phyloP scores from a whole-genome alignment of 306 rosid species.

The Neltuma alba region DNA sequence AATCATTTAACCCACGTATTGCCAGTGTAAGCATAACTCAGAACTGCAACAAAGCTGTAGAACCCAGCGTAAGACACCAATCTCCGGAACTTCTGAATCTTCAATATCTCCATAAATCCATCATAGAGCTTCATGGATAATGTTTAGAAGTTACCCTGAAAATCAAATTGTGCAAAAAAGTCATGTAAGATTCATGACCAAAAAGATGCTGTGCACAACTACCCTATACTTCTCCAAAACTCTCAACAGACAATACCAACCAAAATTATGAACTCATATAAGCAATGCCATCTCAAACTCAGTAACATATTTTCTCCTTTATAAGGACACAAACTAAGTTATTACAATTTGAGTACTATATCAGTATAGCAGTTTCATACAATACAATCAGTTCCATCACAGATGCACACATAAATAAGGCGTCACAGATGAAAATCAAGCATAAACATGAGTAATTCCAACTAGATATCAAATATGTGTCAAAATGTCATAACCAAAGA shows the following conservation, averaged over 20 bases:
- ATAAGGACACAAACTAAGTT: background rate
- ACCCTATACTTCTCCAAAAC: background rate
- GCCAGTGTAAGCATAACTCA: conserved; percentile 72
- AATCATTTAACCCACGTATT: conserved; percentile 64
- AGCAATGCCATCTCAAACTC: conserved; percentile 1
- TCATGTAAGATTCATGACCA: conserved; percentile 34
- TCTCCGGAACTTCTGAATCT: conserved; percentile 87
- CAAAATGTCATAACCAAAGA: too few relatives aligned
- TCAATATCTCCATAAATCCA: conserved; percentile 62
- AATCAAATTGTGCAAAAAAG: conserved; percentile 9
- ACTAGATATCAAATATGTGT: too few relatives aligned
- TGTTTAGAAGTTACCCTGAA: conserved; percentile 30
- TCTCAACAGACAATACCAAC: background rate
- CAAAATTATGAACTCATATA: background rate
- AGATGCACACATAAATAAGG: background rate
- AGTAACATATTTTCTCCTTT: background rate
- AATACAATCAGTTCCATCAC: background rate
- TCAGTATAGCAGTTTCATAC: background rate
- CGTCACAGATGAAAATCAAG: background rate
- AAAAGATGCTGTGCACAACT: conserved; percentile 30
- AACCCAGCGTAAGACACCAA: conserved; percentile 80
- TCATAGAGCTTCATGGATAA: conserved; percentile 49
- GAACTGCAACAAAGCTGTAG: conserved; percentile 67
- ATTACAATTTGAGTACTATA: background rate
- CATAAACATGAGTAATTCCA: too few relatives aligned